Conservation (phyloP, 2,329 filamentous ascomycete genomes). For the Fusarium sp. region DNA sequence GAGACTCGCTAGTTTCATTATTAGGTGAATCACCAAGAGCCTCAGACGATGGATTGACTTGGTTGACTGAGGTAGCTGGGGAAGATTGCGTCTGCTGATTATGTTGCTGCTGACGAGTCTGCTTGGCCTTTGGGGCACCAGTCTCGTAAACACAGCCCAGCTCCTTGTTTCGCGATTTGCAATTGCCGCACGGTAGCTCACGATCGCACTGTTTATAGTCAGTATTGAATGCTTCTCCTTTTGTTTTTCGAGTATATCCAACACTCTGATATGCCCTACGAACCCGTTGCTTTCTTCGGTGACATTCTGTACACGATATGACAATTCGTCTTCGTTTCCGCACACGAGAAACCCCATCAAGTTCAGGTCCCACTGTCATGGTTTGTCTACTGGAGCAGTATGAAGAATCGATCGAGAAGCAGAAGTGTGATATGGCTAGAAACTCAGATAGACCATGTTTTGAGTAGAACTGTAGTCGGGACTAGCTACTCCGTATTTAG, state of each 20-base stretch:
- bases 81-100: constrained; percentile 1
- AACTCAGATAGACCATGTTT: neutral
- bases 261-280: neutral
- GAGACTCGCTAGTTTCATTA: constrained; percentile 41
- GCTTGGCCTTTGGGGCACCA: constrained; percentile 54
- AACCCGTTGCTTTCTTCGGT: constrained; percentile 70
- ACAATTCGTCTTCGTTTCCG: constrained; percentile 68
- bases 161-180: constrained; percentile 64
- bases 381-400: neutral
- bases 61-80: neutral
- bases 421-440: neutral
- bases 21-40: constrained; percentile 1
- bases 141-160: constrained; percentile 66
- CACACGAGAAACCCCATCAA: constrained; percentile 10
- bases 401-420: too few species aligned
- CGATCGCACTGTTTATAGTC: constrained; percentile 61
- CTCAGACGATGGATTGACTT: neutral
- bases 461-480: neutral
- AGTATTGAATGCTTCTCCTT: neutral
- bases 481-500: constrained; percentile 2
- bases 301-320: constrained; percentile 71
- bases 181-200: constrained; percentile 67
- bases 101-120: constrained; percentile 19
- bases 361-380: constrained; percentile 17
- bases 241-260: neutral